Base-by-base conservation (phyloP, 345 rosid species). In the Bretschneidera sinensis region DNA sequence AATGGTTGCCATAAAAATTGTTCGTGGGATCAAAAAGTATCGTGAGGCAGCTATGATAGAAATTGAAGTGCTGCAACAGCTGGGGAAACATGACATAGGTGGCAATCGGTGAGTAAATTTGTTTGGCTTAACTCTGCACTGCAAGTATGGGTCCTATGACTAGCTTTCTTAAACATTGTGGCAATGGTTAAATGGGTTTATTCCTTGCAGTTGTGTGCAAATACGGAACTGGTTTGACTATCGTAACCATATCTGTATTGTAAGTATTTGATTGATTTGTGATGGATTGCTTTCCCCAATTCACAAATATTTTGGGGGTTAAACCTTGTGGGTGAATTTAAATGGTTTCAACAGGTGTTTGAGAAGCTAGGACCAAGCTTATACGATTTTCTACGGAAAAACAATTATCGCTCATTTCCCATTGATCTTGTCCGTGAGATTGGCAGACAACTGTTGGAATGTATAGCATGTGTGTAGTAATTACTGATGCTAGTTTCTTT, bases 281-380 rank as follows among this genome's bases (percentile, higher is more conserved):
- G 61, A 74, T 78, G 74, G 75, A 72, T 74, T 80, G 74, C 69
- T 82, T 81, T 79, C 85, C 85, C 92, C 95, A 66, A 68, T 69
- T 76, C 65, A 69, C 74, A 61, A 79, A 72, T 62, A 73, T 60
- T 61, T 51, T 77, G 85, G 92, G n/a, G 92, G 90, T 75, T 79
- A 90, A 77, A 69, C 70, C 64, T 79, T 69, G 51, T 90, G 88
- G 88, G 66, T 90, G 90, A 70, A 83, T 80, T 79, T 64, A 75
- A 78, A 90, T 90, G 95, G 81, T 82, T 76, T 78, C 66, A 66
- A 83, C 97, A 90, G 97, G 95, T 90, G 54, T 90, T 85, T 90
- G 97, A 90, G 97, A 90, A 90, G 92, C 97, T 90, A 85, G 97
- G 97, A 79, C 86, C 97, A 79, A 90, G 97, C 79, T 82, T 90